These are phyloP conservation scores for Eremochloa ophiuroides DNA, from an alignment of 176 grass and related monocot genomes.

Conservation along the genomic window DNA sequence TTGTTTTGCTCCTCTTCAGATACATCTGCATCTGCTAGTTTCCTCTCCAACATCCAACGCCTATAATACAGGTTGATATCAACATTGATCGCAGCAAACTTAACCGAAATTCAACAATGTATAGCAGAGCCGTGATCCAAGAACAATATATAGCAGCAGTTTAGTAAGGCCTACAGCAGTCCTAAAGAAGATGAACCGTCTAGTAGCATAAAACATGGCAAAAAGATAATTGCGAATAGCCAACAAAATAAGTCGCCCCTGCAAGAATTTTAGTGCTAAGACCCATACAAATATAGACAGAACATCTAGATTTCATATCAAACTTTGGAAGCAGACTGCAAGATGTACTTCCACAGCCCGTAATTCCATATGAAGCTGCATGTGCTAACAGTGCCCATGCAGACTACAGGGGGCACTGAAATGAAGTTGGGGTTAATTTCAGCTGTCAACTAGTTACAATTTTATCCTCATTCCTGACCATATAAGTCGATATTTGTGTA, in stretches of 20 bases:
- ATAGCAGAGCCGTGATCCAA: neutral
- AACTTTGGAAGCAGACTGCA: neutral
- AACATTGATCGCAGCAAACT: conserved; percentile 22
- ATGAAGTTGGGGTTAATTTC: neutral
- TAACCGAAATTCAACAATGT: neutral
- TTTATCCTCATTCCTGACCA: neutral
- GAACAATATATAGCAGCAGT: neutral
- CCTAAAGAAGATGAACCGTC: neutral
- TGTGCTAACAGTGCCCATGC: neutral
- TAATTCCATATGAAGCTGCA: neutral
- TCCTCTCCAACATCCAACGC: conserved; percentile 60
- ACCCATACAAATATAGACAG: neutral
- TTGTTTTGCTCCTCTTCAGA: conserved; percentile 66
- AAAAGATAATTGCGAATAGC: neutral
- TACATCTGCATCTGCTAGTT: conserved; percentile 73
- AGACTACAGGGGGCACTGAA: neutral
- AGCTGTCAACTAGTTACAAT: neutral
- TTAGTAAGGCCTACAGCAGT: neutral
- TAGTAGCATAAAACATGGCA: neutral
- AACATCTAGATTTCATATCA: neutral
- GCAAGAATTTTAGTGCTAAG: neutral
- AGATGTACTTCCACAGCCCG: neutral
- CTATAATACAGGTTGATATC: conserved; percentile 31
- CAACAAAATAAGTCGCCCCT: neutral
- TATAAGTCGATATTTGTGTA: neutral